These are phyloP conservation scores for Aspergillus olivimuriae DNA, from an alignment of 495 filamentous ascomycete genomes.

Conservation along the genomic window DNA sequence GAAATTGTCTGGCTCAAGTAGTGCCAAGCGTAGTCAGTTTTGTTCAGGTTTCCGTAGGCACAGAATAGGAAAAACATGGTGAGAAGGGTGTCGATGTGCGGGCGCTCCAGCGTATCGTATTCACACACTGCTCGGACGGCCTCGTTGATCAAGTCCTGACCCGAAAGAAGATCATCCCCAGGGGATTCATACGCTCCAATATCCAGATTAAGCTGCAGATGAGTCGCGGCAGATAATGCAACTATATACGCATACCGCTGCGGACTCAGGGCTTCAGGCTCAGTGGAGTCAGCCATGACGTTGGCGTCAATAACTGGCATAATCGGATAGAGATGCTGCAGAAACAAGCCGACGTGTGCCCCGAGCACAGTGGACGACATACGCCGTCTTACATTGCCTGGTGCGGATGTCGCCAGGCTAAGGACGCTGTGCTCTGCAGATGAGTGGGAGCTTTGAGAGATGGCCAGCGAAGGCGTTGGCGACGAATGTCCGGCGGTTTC, in stretches of 20 bases:
- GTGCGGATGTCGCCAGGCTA: not conserved
- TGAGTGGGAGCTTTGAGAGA: not conserved
- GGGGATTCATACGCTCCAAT: not conserved
- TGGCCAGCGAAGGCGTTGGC: constrained; percentile 1
- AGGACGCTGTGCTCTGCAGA: not conserved
- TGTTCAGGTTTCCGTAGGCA: constrained; percentile 4
- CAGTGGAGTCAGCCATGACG: not conserved
- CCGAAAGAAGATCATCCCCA: not conserved
- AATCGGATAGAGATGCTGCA: constrained; percentile 2
- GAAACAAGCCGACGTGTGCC: constrained; percentile 1
- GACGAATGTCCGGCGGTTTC: not conserved
- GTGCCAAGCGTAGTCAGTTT: constrained; percentile 3
- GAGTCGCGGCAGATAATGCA: not conserved
- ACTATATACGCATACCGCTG: constrained; percentile 1
- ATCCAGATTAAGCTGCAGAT: constrained; percentile 3
- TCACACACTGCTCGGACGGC: not conserved
- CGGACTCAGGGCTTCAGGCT: constrained; percentile 1
- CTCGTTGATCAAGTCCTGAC: not conserved
- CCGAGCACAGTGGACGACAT: constrained; percentile 1
- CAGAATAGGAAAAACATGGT: constrained; percentile 5
- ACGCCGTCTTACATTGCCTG: not conserved
- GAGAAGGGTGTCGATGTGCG: constrained; percentile 1
- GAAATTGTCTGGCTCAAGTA: constrained; percentile 4
- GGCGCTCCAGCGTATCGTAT: not conserved
- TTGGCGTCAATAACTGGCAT: constrained; percentile 1